Evolutionary conservation across 768 basidiomycete genomes (phyloP).

Genomic region (Lanmaoa rubissima): DNA sequence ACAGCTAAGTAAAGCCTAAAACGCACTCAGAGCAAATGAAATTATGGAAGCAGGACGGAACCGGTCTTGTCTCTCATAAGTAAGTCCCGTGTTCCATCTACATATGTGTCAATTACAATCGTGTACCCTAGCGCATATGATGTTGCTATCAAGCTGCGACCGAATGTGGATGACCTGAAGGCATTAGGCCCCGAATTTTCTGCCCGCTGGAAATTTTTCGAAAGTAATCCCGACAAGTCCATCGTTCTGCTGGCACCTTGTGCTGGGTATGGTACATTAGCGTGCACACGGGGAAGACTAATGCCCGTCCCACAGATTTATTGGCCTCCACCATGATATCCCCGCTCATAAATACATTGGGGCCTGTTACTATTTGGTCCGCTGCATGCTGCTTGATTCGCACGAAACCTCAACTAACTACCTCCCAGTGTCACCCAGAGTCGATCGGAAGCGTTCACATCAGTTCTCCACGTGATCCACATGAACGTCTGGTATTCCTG

Average conservation of each 20-base stretch:
- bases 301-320: slow-evolving; percentile 1
- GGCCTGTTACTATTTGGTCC: slow-evolving; percentile 32
- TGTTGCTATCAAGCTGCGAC: slow-evolving; percentile 56
- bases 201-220: slow-evolving; percentile 52
- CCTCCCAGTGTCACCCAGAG: slow-evolving; percentile 39
- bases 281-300: neutral
- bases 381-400: neutral
- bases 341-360: slow-evolving; percentile 16
- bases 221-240: slow-evolving; percentile 53
- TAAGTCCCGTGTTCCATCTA: slow-evolving; percentile 24
- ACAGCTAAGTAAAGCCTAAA: slow-evolving; percentile 3
- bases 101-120: neutral
- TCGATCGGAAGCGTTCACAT: slow-evolving; percentile 51
- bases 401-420: neutral
- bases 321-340: slow-evolving; percentile 10
- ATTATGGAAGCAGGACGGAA: slow-evolving; percentile 39
- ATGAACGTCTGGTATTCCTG: slow-evolving; percentile 42
- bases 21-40: slow-evolving; percentile 28
- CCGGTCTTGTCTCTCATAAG: slow-evolving; percentile 57
- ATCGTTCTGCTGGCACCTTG: slow-evolving; percentile 44
- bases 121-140: slow-evolving; percentile 45
- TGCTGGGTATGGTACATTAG: slow-evolving; percentile 35
- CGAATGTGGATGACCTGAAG: slow-evolving; percentile 46
- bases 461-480: slow-evolving; percentile 38
- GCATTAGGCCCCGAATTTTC: slow-evolving; percentile 49